phyloP scores from a whole-genome alignment of 2,329 filamentous ascomycete species.

The Ophiosphaerella korrae region DNA sequence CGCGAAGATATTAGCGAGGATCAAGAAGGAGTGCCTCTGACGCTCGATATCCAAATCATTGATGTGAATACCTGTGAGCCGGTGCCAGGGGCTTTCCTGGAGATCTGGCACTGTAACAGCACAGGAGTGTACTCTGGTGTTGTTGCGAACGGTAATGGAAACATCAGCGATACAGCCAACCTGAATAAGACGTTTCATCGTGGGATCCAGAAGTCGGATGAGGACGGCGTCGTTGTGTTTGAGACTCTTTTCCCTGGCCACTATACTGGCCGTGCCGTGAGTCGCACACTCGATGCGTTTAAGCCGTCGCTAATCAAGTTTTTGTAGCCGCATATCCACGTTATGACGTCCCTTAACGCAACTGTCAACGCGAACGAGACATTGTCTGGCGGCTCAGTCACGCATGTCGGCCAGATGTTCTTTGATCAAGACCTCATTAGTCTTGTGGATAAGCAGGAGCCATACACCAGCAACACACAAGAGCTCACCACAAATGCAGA shows the following conservation, averaged over 20 bases:
- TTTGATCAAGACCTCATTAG: constrained; percentile 65
- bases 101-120: constrained; percentile 58
- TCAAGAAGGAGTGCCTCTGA: constrained; percentile 56
- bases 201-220: constrained; percentile 54
- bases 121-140: constrained; percentile 46
- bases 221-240: constrained; percentile 56
- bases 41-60: constrained; percentile 60
- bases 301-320: not conserved
- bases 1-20: constrained; percentile 56
- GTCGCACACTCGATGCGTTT: not conserved
- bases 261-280: constrained; percentile 23
- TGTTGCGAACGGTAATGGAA: constrained; percentile 50
- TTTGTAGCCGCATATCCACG: constrained; percentile 47
- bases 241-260: constrained; percentile 56
- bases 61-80: constrained; percentile 61
- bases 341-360: constrained; percentile 37
- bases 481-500: constrained; percentile 57
- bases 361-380: constrained; percentile 55
- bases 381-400: constrained; percentile 54
- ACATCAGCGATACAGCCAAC: constrained; percentile 40
- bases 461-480: constrained; percentile 51
- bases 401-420: constrained; percentile 69
- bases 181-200: constrained; percentile 51
- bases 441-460: constrained; percentile 54
- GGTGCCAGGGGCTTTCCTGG: constrained; percentile 55